Evolutionary conservation across 2,329 filamentous ascomycete species (phyloP).

Genomic region (Drechslerella coelobrocha): DNA sequence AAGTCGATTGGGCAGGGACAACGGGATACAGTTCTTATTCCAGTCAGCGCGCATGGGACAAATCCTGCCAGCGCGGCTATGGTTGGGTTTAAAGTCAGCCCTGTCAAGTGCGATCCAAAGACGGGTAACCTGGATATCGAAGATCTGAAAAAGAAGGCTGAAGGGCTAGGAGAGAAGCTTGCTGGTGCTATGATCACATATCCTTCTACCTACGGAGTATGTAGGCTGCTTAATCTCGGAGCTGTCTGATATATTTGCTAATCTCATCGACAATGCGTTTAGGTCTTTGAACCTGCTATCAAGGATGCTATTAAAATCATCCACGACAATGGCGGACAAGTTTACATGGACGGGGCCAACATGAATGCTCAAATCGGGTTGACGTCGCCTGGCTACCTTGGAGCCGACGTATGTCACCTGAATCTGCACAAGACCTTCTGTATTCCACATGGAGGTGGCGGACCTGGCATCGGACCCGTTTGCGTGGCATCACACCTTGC

Average conservation of each 20-base stretch:
- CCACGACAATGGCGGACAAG: slow-evolving; percentile 85
- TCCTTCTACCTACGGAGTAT: slow-evolving; percentile 83
- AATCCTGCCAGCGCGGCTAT: slow-evolving; percentile 95
- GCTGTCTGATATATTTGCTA: neutral
- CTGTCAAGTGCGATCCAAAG: slow-evolving; percentile 84
- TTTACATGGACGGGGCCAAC: slow-evolving; percentile 99
- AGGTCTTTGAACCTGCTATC: slow-evolving; percentile 83
- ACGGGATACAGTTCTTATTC: slow-evolving; percentile 91
- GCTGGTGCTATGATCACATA: slow-evolving; percentile 97
- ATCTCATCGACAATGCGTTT: slow-evolving; percentile 1
- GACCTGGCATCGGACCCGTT: slow-evolving; percentile 91
- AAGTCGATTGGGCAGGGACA: slow-evolving; percentile 72
- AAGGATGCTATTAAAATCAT: slow-evolving; percentile 85
- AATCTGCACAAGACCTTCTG: slow-evolving; percentile 99
- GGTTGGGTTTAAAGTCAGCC: slow-evolving; percentile 92
- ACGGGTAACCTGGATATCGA: slow-evolving; percentile 88
- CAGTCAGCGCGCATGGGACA: slow-evolving; percentile 92
- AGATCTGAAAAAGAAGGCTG: slow-evolving; percentile 85
- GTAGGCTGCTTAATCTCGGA: neutral
- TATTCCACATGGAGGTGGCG: slow-evolving; percentile 93
- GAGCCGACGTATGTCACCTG: slow-evolving; percentile 93
- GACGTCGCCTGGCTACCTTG: slow-evolving; percentile 92
- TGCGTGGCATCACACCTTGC: slow-evolving; percentile 83
- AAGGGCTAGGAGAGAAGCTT: slow-evolving; percentile 83
- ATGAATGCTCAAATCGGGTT: slow-evolving; percentile 98